Evolutionary conservation across 2,329 filamentous ascomycete species (phyloP), one percentile per base, ranked within the genome.

Genomic region (Leptographium flavum): DNA sequence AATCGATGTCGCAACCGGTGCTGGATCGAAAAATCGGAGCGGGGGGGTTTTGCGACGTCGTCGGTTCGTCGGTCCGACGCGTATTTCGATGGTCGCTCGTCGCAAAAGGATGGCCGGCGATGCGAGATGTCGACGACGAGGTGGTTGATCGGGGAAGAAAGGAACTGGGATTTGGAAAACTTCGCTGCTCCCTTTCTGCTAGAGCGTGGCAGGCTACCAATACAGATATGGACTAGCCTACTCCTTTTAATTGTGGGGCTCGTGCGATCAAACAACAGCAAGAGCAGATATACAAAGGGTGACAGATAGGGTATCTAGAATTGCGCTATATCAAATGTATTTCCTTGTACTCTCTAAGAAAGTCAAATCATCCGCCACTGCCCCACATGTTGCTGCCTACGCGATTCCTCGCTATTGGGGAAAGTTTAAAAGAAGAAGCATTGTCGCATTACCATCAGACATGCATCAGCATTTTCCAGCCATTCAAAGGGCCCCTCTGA

Each of bases 1-100:
- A 25, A 19, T 7, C n/a, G 17, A 43, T 30, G 14, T 40, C 32
- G 37, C 42, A 31, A 11, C 28, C 37, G 30, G 27, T 25, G 31
- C 25, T 19, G 25, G 25, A 25, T 39, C 42, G 43, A 44, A 43
- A 50, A 39, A 39, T 40, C 37, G 37, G 6, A 27, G 25, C 13
- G n/a, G 22, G 32, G 8, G 11, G 14, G 33, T n/a, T 14, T 11
- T 11, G 14, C 7, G 9, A 23, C 39, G 44, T 36, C 31, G 30
- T 25, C 38, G 45, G 13, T 35, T 35, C 62, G 61, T 63, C 65
- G 66, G 66, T 64, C 63, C 63, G 70, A 69, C 69, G 68, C 71
- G 73, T 66, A 66, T 65, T 63, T 60, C 64, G 66, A 68, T 71
- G 64, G 65, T 64, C 66, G 38, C 37, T 22, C 42, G 43, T 42